phyloP scores from a whole-genome alignment of 106 monocot species.

The Amphibolis antarctica region DNA sequence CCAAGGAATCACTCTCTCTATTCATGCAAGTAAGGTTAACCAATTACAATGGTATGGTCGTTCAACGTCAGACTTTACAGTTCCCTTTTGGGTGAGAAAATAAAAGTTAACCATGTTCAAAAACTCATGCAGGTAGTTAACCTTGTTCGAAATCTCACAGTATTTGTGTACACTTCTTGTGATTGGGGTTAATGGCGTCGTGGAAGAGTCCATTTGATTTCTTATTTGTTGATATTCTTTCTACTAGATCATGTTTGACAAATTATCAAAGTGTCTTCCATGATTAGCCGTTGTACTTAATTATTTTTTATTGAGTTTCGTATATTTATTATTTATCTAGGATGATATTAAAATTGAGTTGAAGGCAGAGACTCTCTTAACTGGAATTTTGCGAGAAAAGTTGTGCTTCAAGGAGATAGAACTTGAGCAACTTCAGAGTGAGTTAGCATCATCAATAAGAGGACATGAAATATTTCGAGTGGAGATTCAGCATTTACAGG shows the following conservation, averaged over 20 bases:
- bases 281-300: background rate
- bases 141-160: too few species aligned
- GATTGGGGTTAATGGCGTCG: background rate
- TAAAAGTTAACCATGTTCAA: too few species aligned
- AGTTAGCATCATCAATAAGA: constrained; percentile 55
- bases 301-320: too few species aligned
- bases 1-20: too few species aligned
- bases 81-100: too few species aligned
- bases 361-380: constrained; percentile 58
- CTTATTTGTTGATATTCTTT: background rate
- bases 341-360: constrained; percentile 48
- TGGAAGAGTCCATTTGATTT: background rate
- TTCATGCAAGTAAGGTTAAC: too few species aligned
- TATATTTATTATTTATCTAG: constrained; percentile 20
- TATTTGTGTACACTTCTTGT: too few species aligned
- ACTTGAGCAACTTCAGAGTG: constrained; percentile 44
- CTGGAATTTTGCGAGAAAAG: constrained; percentile 47
- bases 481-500: constrained; percentile 47
- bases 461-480: constrained; percentile 25
- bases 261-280: background rate
- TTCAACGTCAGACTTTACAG: too few species aligned
- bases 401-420: constrained; percentile 52
- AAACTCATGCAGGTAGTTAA: too few species aligned
- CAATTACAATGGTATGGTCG: too few species aligned
- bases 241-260: background rate